Percentiles rank a stretch among this genome's conserved stretches.
Evolutionary conservation across 23 red algal genomes (phyloP).

Genomic region (Gracilaria caudata): DNA sequence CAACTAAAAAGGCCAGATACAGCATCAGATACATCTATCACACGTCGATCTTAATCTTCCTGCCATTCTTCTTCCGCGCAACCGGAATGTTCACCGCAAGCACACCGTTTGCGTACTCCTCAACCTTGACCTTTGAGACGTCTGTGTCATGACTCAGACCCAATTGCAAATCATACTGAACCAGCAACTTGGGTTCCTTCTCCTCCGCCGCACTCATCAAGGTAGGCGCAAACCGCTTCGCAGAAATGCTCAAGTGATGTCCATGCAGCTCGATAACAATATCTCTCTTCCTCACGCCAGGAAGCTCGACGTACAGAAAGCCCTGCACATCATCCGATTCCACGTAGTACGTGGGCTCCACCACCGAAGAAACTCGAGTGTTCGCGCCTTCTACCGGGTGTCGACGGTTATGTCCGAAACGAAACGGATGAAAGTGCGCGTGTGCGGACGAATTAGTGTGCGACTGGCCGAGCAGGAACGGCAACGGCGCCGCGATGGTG

Average conservation of each 20-base stretch:
- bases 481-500: slow-evolving; percentile 13
- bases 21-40: too few species aligned
- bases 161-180: slow-evolving; percentile 15
- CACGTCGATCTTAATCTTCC: slow-evolving; percentile 12
- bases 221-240: not conserved
- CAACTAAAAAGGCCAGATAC: too few species aligned
- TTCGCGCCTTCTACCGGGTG: not conserved
- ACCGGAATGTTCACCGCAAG: slow-evolving; percentile 13
- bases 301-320: slow-evolving; percentile 19
- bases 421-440: not conserved
- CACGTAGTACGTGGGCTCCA: slow-evolving; percentile 8
- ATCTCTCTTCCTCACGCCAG: slow-evolving; percentile 25
- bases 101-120: slow-evolving; percentile 9
- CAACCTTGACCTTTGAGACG: not conserved
- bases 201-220: not conserved
- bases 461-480: not conserved
- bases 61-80: not conserved
- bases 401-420: slow-evolving; percentile 1
- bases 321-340: slow-evolving; percentile 18
- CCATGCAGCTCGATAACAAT: slow-evolving; percentile 23
- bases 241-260: slow-evolving; percentile 14
- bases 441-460: too few species aligned
- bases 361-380: not conserved
- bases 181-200: not conserved
- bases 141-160: slow-evolving; percentile 22